Percentiles rank a stretch among this genome's conserved stretches.
These are phyloP conservation scores for Alternaria longipes DNA, from an alignment of 2,329 filamentous ascomycete genomes.

Conservation along the genomic window DNA sequence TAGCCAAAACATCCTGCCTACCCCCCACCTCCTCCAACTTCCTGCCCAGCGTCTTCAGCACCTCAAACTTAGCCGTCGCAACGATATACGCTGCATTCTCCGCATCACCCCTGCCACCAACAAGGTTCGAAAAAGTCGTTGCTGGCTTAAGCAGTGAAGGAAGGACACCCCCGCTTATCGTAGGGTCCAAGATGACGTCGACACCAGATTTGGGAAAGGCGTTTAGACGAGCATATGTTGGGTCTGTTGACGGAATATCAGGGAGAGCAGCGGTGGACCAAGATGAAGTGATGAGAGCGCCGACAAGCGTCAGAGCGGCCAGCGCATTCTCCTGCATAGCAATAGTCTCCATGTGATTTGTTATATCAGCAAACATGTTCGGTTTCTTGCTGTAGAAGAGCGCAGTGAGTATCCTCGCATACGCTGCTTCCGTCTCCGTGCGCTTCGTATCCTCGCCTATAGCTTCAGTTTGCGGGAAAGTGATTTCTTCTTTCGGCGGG, in stretches of 20 bases:
- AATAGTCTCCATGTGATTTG: conserved; percentile 64
- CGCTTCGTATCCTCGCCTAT: conserved; percentile 38
- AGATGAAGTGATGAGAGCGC: conserved; percentile 62
- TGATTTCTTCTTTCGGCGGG: conserved; percentile 52
- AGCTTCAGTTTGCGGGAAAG: conserved; percentile 47
- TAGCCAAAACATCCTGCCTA: conserved; percentile 53
- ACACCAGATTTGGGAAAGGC: conserved; percentile 55
- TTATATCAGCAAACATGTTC: conserved; percentile 62
- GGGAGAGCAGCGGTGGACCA: conserved; percentile 58
- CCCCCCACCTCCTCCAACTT: conserved; percentile 52
- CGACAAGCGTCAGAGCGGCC: conserved; percentile 63
- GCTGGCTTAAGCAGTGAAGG: conserved; percentile 67
- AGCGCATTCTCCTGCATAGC: conserved; percentile 66
- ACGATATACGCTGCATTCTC: conserved; percentile 67
- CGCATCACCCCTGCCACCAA: conserved; percentile 65
- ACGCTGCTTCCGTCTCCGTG: conserved; percentile 58
- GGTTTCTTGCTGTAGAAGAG: conserved; percentile 62
- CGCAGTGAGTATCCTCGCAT: conserved; percentile 65
- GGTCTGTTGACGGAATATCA: conserved; percentile 58
- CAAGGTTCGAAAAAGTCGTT: conserved; percentile 66
- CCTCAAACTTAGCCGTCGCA: conserved; percentile 66
- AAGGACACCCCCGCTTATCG: conserved; percentile 60
- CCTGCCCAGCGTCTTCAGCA: conserved; percentile 60
- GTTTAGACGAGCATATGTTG: conserved; percentile 55
- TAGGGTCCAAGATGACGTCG: conserved; percentile 62